A percentile compares a stretch with the other conserved stretches of the same genome.
Evolutionary conservation across 2,329 filamentous ascomycete species (phyloP).

Genomic region (Coniochaeta sp.): DNA sequence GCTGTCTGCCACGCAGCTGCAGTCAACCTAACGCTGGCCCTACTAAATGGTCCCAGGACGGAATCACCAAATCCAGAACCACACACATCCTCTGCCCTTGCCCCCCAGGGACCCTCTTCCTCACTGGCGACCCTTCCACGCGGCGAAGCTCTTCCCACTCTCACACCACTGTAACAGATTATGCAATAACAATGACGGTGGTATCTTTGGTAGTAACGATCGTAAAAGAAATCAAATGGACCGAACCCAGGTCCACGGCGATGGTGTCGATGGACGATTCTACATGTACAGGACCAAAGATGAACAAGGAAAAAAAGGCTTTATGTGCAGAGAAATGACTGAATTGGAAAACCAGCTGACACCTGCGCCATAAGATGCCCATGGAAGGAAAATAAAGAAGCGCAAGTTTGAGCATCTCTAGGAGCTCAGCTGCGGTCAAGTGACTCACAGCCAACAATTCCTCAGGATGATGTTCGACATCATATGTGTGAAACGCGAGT

Average conservation of each 20-base stretch:
- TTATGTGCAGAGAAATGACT: neutral
- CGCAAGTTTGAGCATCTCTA: neutral
- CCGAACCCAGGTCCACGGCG: neutral
- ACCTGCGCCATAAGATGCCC: neutral
- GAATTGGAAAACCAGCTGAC: neutral
- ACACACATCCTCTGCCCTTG: too few relatives aligned
- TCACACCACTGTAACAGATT: neutral
- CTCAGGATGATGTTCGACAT: neutral
- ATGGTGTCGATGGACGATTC: neutral
- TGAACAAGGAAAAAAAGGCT: neutral
- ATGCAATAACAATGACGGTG: constrained; percentile 1
- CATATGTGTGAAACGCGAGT: neutral
- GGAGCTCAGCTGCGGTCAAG: neutral
- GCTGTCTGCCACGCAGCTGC: neutral
- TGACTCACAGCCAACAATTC: neutral
- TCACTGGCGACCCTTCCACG: neutral
- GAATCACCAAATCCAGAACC: too few relatives aligned
- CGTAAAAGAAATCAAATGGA: neutral
- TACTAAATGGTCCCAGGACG: neutral
- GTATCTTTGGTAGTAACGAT: neutral
- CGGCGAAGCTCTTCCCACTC: neutral
- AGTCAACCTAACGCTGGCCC: neutral
- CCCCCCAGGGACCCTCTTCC: neutral
- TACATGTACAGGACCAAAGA: neutral
- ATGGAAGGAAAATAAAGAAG: neutral